Percentiles rank a stretch among this genome's conserved stretches.
phyloP scores from a whole-genome alignment of 2,329 filamentous ascomycete genomes.

The Colletotrichum horii region DNA sequence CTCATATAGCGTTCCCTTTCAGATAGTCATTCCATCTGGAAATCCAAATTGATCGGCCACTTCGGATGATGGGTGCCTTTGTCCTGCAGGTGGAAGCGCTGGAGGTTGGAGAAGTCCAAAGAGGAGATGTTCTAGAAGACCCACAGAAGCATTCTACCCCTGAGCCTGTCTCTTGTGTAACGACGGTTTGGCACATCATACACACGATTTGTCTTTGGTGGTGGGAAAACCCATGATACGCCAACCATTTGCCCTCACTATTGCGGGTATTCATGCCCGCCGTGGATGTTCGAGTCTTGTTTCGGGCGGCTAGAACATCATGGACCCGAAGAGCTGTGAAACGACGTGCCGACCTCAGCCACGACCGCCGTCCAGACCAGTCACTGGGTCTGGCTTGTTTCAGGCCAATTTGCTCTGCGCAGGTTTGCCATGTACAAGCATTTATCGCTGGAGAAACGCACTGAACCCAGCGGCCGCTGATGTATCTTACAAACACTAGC shows the following conservation, averaged over 20 bases:
- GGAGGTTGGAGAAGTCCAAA: background rate
- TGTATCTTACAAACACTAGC: background rate
- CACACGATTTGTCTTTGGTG: background rate
- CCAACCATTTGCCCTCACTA: background rate
- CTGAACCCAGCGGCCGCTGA: background rate
- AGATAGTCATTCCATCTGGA: background rate
- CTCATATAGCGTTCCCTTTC: background rate
- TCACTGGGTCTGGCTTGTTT: background rate
- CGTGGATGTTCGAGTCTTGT: conserved; percentile 15
- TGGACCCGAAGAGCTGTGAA: background rate
- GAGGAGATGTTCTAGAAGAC: conserved; percentile 13
- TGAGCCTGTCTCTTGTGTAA: conserved; percentile 8
- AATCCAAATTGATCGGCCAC: background rate
- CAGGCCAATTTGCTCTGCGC: background rate
- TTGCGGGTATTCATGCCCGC: background rate
- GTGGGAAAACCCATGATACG: background rate
- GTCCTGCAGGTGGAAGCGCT: background rate
- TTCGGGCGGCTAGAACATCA: conserved; percentile 5
- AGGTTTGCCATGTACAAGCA: background rate
- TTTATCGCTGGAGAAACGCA: background rate
- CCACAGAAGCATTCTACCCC: background rate
- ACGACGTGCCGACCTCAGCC: background rate
- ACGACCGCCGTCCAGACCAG: background rate
- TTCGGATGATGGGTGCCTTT: background rate
- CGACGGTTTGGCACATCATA: conserved; percentile 6